Conservation (phyloP, 176 grass and related monocot genomes). For the Phoenix roebelenii region DNA sequence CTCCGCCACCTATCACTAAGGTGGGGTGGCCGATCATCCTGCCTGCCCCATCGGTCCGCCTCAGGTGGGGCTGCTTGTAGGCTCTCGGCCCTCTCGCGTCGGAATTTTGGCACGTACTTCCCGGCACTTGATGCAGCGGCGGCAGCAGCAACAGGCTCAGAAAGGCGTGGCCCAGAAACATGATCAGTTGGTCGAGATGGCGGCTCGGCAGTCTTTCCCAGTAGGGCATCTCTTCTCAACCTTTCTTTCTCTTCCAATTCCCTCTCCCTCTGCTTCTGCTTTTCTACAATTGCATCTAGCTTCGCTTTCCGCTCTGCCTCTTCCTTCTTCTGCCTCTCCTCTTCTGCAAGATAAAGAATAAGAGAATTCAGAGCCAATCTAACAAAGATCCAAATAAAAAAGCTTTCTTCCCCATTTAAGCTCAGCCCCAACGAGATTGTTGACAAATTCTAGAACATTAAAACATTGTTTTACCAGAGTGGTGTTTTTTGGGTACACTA, state of each 20-base stretch:
- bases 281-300: conserved; percentile 77
- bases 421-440: too few relatives aligned
- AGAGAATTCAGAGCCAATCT: too few relatives aligned
- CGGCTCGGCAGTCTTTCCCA: conserved; percentile 27
- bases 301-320: conserved; percentile 71
- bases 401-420: too few relatives aligned
- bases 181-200: neutral
- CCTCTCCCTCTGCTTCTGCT: conserved; percentile 54
- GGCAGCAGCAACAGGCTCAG: conserved; percentile 3
- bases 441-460: too few relatives aligned
- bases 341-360: conserved; percentile 42
- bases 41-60: conserved; percentile 8
- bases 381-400: too few relatives aligned
- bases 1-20: conserved; percentile 42
- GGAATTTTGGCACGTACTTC: conserved; percentile 57
- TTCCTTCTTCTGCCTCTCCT: conserved; percentile 75
- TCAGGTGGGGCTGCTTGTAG: conserved; percentile 16
- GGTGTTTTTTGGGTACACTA: too few relatives aligned
- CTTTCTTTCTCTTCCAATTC: conserved; percentile 74
- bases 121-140: conserved; percentile 24
- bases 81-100: neutral
- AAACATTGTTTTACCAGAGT: too few relatives aligned
- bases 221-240: conserved; percentile 37
- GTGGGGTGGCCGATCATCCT: conserved; percentile 4
- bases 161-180: neutral